Base-by-base conservation (phyloP, 345 rosid species). In the Syzygium aromaticum region DNA sequence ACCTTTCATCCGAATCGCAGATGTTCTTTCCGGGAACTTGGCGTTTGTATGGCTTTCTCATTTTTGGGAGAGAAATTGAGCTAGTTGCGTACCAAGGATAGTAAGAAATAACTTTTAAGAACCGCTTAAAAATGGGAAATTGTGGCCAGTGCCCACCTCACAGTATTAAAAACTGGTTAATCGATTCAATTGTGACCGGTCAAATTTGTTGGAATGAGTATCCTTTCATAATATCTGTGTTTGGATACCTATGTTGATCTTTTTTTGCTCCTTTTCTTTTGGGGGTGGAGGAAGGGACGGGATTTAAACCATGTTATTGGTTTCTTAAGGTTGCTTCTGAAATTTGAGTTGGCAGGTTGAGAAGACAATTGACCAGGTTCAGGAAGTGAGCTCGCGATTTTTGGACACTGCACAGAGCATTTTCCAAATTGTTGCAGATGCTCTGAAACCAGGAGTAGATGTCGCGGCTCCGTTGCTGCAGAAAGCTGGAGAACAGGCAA, bases 401-500 rank as follows among this genome's bases (percentile, higher is more conserved):
- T 86, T 96, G 53, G 98, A 93, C 73, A 90, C 92, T 46, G 90
- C 96, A 51, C 95, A 93, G 90, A 93, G 91, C 51, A 87, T 96
- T 30, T 90, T 97, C 52, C 94, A 93, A 87, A 89, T 89, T 51
- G 93, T 97, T 15, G 92, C 93, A 73, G 92, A 94, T 84, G 93
- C 94, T 52, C 89, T 97, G 90, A 97, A 97, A 89, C 98, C 98
- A 38, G 98, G 92, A 7, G 82, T 97, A 4, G 99, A 97, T 73
- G 92, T 84, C 13, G 98, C 97, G 43, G 84, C 93, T 88, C 99
- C 99, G 1, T 86, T 95, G 30, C 87, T 92, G 15, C 93, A 94
- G 90, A 94, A 94, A 90, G 98, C 96, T 38, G 98, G 98, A 89
- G 95, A 96, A 84, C 89, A 96, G 87, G 98, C 95, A 3, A n/a